Percentiles rank a stretch among this genome's conserved stretches.
Conservation (phyloP, 495 filamentous ascomycete genomes). For the Aspergillus sparsus region DNA sequence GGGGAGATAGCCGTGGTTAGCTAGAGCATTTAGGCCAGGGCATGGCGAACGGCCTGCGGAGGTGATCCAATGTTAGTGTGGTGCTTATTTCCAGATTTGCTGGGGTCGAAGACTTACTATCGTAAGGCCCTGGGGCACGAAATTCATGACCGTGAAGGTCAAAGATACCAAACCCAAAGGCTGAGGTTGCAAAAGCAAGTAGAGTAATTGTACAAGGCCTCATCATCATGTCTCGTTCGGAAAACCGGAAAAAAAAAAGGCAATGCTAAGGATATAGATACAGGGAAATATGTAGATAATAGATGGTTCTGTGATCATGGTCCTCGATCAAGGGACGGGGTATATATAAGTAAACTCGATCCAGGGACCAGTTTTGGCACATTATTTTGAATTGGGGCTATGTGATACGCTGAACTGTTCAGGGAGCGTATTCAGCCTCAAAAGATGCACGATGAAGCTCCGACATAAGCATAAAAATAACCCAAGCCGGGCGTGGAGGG, state of each 20-base stretch:
- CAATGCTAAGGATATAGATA: background rate
- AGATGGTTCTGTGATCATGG: background rate
- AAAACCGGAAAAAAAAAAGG: background rate
- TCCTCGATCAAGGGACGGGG: background rate
- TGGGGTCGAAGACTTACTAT: background rate
- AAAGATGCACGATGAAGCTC: background rate
- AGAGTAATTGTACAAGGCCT: background rate
- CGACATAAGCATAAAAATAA: background rate
- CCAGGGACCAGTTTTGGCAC: background rate
- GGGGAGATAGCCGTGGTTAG: constrained; percentile 58
- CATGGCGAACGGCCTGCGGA: constrained; percentile 29
- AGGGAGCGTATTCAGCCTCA: background rate
- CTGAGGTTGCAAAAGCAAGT: background rate
- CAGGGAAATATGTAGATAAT: background rate
- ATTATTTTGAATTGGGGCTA: background rate
- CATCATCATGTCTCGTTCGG: background rate
- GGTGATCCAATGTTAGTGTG: background rate
- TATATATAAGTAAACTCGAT: background rate
- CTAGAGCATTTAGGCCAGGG: constrained; percentile 56
- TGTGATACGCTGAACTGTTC: background rate
- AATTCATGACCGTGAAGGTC: background rate
- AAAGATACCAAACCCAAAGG: background rate
- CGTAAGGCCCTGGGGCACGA: background rate
- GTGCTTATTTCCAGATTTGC: background rate
- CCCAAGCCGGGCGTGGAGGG: background rate